Conservation (phyloP, 257 asterid genomes). For the Verbena officinalis region DNA sequence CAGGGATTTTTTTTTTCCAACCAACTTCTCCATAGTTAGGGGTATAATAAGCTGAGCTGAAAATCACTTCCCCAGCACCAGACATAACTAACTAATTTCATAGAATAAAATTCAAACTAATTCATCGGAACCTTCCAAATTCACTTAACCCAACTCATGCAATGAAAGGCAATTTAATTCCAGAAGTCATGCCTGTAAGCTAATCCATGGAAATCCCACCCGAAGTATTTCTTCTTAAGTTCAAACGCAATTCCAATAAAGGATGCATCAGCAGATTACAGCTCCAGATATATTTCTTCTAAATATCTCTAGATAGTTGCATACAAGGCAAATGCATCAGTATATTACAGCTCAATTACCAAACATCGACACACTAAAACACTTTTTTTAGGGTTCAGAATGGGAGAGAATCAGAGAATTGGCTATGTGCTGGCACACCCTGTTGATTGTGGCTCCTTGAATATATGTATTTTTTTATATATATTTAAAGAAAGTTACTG, state of each 20-base stretch:
- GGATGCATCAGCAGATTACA: too few relatives aligned
- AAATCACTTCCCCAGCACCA: background rate
- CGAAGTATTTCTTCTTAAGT: background rate
- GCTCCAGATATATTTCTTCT: too few relatives aligned
- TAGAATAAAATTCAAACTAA: too few relatives aligned
- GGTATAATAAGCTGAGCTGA: background rate
- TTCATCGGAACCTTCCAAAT: background rate
- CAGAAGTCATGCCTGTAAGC: slow-evolving; percentile 5
- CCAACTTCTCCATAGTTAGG: background rate
- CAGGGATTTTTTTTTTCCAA: background rate
- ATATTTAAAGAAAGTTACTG: too few relatives aligned
- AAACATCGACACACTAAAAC: background rate
- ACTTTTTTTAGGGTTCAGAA: slow-evolving; percentile 37
- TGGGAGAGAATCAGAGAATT: slow-evolving; percentile 29
- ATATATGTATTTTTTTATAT: too few relatives aligned
- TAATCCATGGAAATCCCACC: background rate
- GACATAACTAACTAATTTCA: slow-evolving; percentile 9
- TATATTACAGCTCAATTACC: background rate
- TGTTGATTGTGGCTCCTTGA: slow-evolving; percentile 13
- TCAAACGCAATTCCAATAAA: slow-evolving; percentile 7
- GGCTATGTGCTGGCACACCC: slow-evolving; percentile 5
- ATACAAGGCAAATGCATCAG: background rate
- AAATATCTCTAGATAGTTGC: background rate
- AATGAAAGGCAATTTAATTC: background rate
- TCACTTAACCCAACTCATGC: background rate